Evolutionary conservation across 2,329 filamentous ascomycete genomes (phyloP).

Genomic region (Monilinia fructigena): DNA sequence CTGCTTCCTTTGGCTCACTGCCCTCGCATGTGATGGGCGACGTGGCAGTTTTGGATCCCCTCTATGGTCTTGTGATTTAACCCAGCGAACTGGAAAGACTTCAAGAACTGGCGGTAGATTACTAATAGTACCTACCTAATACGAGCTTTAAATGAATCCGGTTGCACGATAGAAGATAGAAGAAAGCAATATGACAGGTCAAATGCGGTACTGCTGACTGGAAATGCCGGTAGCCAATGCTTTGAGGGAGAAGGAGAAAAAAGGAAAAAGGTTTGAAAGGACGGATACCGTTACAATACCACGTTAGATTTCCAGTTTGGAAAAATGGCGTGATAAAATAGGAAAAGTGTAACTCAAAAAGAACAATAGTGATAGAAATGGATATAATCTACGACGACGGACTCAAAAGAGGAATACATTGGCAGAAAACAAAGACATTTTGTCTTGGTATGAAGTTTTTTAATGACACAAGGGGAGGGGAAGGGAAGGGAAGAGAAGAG

Average conservation of each 20-base stretch:
- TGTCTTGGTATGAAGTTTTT: background rate
- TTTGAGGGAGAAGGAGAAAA: background rate
- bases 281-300: background rate
- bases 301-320: background rate
- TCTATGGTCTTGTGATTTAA: background rate
- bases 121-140: background rate
- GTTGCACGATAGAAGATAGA: background rate
- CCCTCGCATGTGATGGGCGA: background rate
- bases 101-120: background rate
- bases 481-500: background rate
- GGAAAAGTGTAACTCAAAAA: background rate
- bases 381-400: background rate
- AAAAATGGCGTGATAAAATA: background rate
- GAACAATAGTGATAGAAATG: background rate
- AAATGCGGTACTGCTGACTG: background rate
- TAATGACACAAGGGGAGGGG: background rate
- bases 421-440: background rate
- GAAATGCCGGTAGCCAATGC: background rate
- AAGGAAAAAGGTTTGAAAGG: background rate
- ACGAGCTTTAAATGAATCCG: background rate
- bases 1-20: background rate
- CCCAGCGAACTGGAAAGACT: background rate
- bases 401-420: background rate
- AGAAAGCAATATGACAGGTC: background rate
- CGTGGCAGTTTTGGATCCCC: background rate